These are phyloP conservation scores for Gyromitra esculenta DNA, from an alignment of 2,329 filamentous ascomycete genomes.

Conservation along the genomic window DNA sequence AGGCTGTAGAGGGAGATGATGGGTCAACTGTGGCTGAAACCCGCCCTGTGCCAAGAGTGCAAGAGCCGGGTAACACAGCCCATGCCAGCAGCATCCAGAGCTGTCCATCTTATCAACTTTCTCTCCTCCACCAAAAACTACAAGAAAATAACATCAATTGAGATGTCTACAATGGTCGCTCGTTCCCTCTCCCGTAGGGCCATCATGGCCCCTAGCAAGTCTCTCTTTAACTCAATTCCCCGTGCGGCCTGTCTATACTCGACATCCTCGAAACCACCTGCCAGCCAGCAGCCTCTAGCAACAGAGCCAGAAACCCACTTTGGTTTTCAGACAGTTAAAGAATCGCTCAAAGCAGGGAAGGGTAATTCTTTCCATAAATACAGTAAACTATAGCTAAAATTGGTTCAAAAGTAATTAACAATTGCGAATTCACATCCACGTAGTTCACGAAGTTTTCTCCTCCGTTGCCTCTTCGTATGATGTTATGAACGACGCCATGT, in stretches of 20 bases:
- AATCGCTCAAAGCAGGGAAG: slow-evolving; percentile 77
- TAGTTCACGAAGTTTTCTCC: slow-evolving; percentile 88
- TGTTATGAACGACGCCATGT: slow-evolving; percentile 99
- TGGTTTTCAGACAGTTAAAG: slow-evolving; percentile 84
- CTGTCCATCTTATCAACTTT: not conserved
- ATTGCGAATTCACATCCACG: slow-evolving; percentile 52
- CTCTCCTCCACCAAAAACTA: not conserved
- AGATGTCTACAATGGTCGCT: slow-evolving; percentile 24
- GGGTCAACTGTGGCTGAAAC: slow-evolving; percentile 29
- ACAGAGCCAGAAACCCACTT: slow-evolving; percentile 80
- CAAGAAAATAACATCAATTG: slow-evolving; percentile 18
- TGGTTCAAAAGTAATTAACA: slow-evolving; percentile 43
- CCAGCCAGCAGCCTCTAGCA: slow-evolving; percentile 50
- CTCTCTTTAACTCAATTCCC: slow-evolving; percentile 26
- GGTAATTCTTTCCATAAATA: slow-evolving; percentile 62
- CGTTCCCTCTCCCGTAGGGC: slow-evolving; percentile 20
- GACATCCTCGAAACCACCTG: slow-evolving; percentile 31
- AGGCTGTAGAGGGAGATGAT: slow-evolving; percentile 27
- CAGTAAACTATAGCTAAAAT: slow-evolving; percentile 3
- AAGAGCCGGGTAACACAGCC: slow-evolving; percentile 43
- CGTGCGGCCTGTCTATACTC: slow-evolving; percentile 46
- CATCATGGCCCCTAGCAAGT: slow-evolving; percentile 19
- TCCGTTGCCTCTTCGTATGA: slow-evolving; percentile 95
- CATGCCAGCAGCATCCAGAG: not conserved
- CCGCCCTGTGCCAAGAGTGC: slow-evolving; percentile 1